Conservation (phyloP, 148 eudicot genomes). For the Rhododendron mucronatum region DNA sequence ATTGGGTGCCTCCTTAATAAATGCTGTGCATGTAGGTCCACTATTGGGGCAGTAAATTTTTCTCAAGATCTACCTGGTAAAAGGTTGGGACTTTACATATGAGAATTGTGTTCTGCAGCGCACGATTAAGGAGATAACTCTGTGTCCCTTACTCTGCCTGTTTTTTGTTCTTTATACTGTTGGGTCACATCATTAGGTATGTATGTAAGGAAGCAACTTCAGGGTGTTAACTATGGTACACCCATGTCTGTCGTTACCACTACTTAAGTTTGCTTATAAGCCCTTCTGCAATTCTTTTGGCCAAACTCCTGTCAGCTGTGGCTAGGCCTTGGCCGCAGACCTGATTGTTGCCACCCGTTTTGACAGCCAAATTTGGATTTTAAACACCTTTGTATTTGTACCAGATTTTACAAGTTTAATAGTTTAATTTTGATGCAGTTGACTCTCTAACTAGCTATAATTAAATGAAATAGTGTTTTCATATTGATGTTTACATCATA, state of each 20-base stretch:
- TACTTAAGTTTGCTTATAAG: neutral
- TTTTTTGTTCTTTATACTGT: neutral
- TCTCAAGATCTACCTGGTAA: neutral
- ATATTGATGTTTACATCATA: neutral
- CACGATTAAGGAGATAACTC: neutral
- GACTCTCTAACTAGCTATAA: neutral
- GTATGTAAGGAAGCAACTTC: neutral
- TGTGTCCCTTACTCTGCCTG: neutral
- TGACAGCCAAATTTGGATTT: neutral
- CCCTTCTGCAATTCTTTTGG: neutral
- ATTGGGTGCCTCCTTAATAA: neutral
- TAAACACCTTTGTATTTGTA: neutral
- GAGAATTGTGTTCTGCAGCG: neutral
- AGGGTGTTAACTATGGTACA: neutral
- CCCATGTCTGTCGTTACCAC: neutral
- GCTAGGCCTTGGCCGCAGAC: neutral
- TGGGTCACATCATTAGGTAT: neutral
- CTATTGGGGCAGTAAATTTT: neutral
- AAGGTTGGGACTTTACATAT: neutral
- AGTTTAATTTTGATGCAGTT: neutral
- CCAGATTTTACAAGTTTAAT: neutral
- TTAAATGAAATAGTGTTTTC: neutral
- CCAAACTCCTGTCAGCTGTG: neutral
- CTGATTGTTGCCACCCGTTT: neutral
- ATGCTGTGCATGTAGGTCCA: constrained; percentile 3